Conservation (phyloP, 495 filamentous ascomycete species). For the Wilcoxina mikolae region DNA sequence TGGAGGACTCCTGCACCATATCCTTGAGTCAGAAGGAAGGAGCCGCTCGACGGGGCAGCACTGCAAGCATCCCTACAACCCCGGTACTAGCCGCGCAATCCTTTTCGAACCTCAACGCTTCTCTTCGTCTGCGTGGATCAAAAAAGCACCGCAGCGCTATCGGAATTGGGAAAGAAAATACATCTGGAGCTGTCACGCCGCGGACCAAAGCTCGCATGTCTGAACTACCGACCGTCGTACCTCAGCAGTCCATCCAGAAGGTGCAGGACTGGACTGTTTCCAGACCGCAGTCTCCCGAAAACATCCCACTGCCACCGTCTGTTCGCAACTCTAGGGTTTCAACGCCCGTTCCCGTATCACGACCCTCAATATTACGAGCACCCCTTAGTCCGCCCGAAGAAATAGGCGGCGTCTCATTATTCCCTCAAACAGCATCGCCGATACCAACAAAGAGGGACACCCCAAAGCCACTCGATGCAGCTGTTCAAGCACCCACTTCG, state of each 20-base stretch:
- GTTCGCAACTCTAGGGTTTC: background rate
- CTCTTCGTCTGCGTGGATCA: background rate
- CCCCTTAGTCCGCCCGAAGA: background rate
- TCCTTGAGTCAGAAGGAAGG: background rate
- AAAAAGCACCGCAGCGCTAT: background rate
- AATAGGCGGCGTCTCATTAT: background rate
- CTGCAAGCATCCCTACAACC: background rate
- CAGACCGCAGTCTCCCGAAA: background rate
- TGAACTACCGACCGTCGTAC: background rate
- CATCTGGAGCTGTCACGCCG: background rate
- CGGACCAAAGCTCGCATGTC: background rate
- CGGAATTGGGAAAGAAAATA: background rate
- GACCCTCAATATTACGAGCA: background rate
- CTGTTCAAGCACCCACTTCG: background rate
- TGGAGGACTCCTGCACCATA: slow-evolving; percentile 21
- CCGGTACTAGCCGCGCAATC: background rate
- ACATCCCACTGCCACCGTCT: background rate
- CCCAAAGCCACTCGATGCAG: background rate
- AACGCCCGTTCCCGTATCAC: background rate
- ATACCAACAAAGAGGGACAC: background rate
- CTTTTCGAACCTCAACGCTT: background rate
- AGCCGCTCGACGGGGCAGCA: background rate
- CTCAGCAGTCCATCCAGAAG: background rate
- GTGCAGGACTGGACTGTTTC: background rate
- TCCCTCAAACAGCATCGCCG: background rate